These are phyloP conservation scores for carrot (Daucus carota) DNA, from an alignment of 129 eudicot species.

Conservation along the genomic window DNA sequence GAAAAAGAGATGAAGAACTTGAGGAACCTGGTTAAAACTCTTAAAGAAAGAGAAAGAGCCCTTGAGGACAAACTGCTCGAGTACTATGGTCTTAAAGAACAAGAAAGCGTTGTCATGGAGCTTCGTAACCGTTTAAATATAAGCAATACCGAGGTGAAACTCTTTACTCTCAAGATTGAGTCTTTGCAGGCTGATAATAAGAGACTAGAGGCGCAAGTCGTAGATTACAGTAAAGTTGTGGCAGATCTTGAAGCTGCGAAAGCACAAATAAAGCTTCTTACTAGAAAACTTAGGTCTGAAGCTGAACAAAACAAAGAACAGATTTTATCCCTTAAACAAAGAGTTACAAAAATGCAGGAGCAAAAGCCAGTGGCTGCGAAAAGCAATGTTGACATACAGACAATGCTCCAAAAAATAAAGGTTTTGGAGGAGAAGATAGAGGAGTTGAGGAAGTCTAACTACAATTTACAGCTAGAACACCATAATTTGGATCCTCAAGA, in stretches of 20 bases:
- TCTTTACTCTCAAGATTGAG: conserved; percentile 53
- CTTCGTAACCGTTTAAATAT: conserved; percentile 71
- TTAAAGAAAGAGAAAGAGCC: conserved; percentile 55
- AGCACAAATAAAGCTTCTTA: conserved; percentile 54
- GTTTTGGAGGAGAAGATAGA: conserved; percentile 49
- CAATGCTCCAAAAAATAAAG: conserved; percentile 31
- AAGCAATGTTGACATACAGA: conserved; percentile 19
- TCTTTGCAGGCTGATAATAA: conserved; percentile 60
- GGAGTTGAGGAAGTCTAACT: conserved; percentile 48
- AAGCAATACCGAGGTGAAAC: conserved; percentile 64
- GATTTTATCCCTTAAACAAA: conserved; percentile 41
- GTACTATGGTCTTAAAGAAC: conserved; percentile 84
- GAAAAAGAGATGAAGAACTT: conserved; percentile 60
- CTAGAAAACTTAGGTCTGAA: conserved; percentile 53
- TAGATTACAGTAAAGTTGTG: conserved; percentile 47
- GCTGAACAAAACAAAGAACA: conserved; percentile 52
- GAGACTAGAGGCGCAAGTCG: conserved; percentile 50
- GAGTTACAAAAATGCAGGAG: conserved; percentile 48
- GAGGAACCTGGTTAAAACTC: conserved; percentile 41
- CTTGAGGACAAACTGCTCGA: conserved; percentile 79
- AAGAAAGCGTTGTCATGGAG: conserved; percentile 75
- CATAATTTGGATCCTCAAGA: conserved; percentile 59
- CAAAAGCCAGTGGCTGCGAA: conserved; percentile 30
- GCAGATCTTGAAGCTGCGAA: conserved; percentile 69
- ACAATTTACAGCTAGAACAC: conserved; percentile 39